A percentile compares a stretch with the other conserved stretches of the same genome.
Evolutionary conservation across 2,329 filamentous ascomycete species (phyloP).

Genomic region (Lecanicillium sp.): DNA sequence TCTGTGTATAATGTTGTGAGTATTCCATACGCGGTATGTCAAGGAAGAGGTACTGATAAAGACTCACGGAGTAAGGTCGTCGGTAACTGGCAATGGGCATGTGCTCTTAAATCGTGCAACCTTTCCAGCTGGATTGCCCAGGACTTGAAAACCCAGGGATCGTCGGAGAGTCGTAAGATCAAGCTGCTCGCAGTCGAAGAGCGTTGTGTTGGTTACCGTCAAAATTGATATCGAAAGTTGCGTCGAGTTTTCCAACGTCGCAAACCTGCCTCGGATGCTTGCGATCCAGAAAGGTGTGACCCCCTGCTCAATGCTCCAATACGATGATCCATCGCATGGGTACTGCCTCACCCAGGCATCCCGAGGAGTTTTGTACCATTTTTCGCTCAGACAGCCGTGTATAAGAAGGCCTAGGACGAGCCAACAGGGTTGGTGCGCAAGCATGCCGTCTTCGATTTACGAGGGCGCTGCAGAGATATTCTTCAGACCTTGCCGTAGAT

Average conservation of each 20-base stretch:
- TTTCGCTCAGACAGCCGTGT: too few relatives aligned
- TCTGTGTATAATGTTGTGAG: not conserved
- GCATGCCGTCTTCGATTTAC: too few relatives aligned
- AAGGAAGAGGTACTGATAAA: too few relatives aligned
- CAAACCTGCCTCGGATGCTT: too few relatives aligned
- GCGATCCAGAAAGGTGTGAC: too few relatives aligned
- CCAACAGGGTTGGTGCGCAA: too few relatives aligned
- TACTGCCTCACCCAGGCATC: conserved; percentile 5
- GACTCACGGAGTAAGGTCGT: not conserved
- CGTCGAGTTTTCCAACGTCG: not conserved
- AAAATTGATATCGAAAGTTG: not conserved
- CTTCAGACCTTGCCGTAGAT: too few relatives aligned
- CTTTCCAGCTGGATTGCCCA: not conserved
- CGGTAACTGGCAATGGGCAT: conserved; percentile 2
- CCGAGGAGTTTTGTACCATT: too few relatives aligned
- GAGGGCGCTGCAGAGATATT: too few relatives aligned
- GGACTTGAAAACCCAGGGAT: not conserved
- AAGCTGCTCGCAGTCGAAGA: not conserved
- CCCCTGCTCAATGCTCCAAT: not conserved
- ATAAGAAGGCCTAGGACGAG: too few relatives aligned
- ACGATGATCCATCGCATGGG: not conserved
- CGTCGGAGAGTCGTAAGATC: not conserved
- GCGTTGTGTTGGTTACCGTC: not conserved
- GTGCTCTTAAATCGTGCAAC: not conserved
- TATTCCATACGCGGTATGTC: too few relatives aligned